These are phyloP conservation scores for Adansonia digitata DNA, from an alignment of 345 rosid species.

Conservation along the genomic window DNA sequence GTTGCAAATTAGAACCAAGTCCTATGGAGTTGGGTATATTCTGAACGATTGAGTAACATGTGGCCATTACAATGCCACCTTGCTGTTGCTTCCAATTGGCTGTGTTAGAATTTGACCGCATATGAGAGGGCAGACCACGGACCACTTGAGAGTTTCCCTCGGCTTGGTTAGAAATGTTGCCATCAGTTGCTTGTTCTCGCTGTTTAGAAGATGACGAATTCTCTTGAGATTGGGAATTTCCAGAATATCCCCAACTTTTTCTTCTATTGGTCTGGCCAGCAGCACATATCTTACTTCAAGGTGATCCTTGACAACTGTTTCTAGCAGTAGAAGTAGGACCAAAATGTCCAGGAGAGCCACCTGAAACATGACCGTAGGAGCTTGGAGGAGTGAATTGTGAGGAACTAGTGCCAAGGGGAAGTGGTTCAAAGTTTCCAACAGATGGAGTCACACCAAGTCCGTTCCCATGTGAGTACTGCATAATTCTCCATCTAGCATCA, in stretches of 20 bases:
- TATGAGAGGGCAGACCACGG: slow-evolving; percentile 44
- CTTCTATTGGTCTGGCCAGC: slow-evolving; percentile 75
- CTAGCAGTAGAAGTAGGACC: slow-evolving; percentile 95
- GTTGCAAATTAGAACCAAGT: slow-evolving; percentile 34
- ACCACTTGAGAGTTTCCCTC: slow-evolving; percentile 51
- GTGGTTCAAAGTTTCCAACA: slow-evolving; percentile 80
- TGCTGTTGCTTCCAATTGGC: slow-evolving; percentile 53
- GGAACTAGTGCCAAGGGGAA: slow-evolving; percentile 93
- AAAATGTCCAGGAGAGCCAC: slow-evolving; percentile 89
- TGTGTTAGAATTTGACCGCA: slow-evolving; percentile 44
- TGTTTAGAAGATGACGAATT: slow-evolving; percentile 44
- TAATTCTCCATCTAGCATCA: slow-evolving; percentile 72
- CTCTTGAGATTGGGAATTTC: slow-evolving; percentile 72
- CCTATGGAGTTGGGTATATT: slow-evolving; percentile 41
- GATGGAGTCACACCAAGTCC: slow-evolving; percentile 91
- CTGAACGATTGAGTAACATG: slow-evolving; percentile 42
- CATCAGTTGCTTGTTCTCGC: slow-evolving; percentile 63
- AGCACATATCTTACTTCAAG: slow-evolving; percentile 77
- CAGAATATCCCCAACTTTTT: slow-evolving; percentile 68
- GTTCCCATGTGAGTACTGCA: slow-evolving; percentile 74
- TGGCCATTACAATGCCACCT: slow-evolving; percentile 45
- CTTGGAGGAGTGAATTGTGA: slow-evolving; percentile 92
- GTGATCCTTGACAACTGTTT: slow-evolving; percentile 83
- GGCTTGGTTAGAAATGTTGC: slow-evolving; percentile 37
- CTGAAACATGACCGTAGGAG: slow-evolving; percentile 54